These are phyloP conservation scores for Teunomyces gatunensis DNA, from an alignment of 805 yeast genomes.

Conservation along the genomic window DNA sequence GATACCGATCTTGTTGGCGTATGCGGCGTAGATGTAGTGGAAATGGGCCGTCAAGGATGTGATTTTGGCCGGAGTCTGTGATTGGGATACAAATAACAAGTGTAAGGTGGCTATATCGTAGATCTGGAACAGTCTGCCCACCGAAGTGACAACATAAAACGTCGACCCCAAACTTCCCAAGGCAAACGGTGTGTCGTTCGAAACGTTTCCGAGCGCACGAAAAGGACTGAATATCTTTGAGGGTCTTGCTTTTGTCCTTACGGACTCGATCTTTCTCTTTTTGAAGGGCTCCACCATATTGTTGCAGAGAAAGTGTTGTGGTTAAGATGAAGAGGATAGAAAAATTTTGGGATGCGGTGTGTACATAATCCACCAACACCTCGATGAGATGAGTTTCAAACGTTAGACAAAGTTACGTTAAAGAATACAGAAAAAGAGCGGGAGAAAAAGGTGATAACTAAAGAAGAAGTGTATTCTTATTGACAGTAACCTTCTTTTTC, in stretches of 20 bases:
- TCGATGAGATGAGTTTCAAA: neutral
- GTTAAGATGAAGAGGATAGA: neutral
- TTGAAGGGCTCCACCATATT: constrained; percentile 26
- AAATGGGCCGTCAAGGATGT: constrained; percentile 73
- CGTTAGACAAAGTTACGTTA: neutral
- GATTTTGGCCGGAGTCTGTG: constrained; percentile 69
- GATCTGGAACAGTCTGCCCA: constrained; percentile 87
- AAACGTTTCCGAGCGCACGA: constrained; percentile 83
- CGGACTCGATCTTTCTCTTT: constrained; percentile 20
- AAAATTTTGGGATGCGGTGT: constrained; percentile 1
- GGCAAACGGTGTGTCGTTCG: constrained; percentile 82
- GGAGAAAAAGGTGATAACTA: neutral
- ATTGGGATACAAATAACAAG: constrained; percentile 79
- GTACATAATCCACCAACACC: neutral
- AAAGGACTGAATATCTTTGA: constrained; percentile 75
- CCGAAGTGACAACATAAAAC: constrained; percentile 83
- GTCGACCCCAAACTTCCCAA: constrained; percentile 86
- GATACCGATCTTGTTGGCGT: constrained; percentile 68
- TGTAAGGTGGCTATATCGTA: constrained; percentile 88
- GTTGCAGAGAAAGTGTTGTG: neutral
- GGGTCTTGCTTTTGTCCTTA: constrained; percentile 12
- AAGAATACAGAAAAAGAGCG: neutral
- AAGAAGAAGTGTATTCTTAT: neutral
- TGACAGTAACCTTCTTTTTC: no score
- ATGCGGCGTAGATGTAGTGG: constrained; percentile 80